Conservation (phyloP, 129 eudicot species). For the Heracleum sosnowskyi region DNA sequence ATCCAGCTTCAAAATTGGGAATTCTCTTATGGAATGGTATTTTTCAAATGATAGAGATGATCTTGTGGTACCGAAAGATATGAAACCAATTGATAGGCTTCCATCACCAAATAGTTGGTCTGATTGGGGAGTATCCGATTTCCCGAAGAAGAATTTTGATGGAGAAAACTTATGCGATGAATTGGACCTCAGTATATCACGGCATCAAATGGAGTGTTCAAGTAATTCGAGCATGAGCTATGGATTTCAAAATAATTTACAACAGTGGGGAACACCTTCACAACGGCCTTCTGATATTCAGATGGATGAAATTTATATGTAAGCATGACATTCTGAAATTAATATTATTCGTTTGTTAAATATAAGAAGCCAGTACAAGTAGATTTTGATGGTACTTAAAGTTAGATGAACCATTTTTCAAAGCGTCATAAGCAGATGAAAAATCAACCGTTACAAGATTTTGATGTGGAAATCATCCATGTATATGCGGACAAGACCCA, state of each 20-base stretch:
- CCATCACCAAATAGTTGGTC: conserved; percentile 50
- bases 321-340: conserved; percentile 41
- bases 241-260: conserved; percentile 29
- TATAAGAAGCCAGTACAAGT: conserved; percentile 20
- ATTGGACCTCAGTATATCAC: conserved; percentile 18
- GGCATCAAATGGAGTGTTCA: conserved; percentile 20
- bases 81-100: conserved; percentile 37
- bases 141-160: conserved; percentile 26
- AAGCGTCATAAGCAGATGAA: not conserved
- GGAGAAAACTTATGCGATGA: conserved; percentile 32
- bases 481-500: too few relatives aligned
- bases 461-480: too few relatives aligned
- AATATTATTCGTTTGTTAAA: conserved; percentile 29
- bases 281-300: conserved; percentile 39
- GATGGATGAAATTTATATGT: conserved; percentile 74
- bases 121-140: conserved; percentile 38
- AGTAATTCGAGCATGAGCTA: conserved; percentile 30
- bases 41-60: conserved; percentile 35
- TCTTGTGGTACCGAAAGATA: conserved; percentile 53
- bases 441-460: too few relatives aligned
- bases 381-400: conserved; percentile 16
- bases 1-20: not conserved
- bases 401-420: conserved; percentile 20
- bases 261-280: conserved; percentile 25
- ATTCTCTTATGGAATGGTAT: conserved; percentile 56